phyloP scores from a whole-genome alignment of 2,329 filamentous ascomycete species.

The Paraphaeosphaeria minitans region DNA sequence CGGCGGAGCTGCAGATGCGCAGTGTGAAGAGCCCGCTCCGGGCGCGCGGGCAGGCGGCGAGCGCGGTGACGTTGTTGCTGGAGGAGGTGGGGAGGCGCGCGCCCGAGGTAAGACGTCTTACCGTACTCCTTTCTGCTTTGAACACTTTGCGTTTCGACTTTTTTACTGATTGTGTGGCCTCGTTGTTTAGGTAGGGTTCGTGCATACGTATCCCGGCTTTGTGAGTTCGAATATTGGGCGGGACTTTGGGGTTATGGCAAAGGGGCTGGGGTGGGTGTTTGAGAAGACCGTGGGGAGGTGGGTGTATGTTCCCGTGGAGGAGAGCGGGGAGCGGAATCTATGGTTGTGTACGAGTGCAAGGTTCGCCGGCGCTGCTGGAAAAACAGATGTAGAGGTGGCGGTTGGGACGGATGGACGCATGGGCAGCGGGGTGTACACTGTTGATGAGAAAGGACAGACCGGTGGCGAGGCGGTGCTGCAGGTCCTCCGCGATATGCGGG shows the following conservation, averaged over 20 bases:
- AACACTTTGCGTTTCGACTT: no score
- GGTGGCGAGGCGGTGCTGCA: slow-evolving; percentile 28
- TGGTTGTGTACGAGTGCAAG: slow-evolving; percentile 43
- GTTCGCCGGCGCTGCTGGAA: slow-evolving; percentile 30
- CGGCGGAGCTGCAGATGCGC: slow-evolving; percentile 28
- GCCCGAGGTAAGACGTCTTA: slow-evolving; percentile 16
- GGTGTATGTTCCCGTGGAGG: slow-evolving; percentile 27
- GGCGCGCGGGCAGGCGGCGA: slow-evolving; percentile 24
- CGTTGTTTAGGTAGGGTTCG: slow-evolving; percentile 20
- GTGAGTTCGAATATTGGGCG: slow-evolving; percentile 29
- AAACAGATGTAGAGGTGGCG: slow-evolving; percentile 20
- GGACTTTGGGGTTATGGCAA: slow-evolving; percentile 11
- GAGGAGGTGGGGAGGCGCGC: slow-evolving; percentile 25
- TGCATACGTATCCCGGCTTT: slow-evolving; percentile 38
- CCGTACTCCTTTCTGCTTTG: no score
- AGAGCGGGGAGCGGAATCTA: slow-evolving; percentile 45
- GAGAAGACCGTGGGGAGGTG: slow-evolving; percentile 20
- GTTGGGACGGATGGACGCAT: slow-evolving; percentile 32
- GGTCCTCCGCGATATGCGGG: slow-evolving; percentile 33
- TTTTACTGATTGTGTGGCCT: no score
- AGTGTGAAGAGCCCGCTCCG: slow-evolving; percentile 15
- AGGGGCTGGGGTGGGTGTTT: slow-evolving; percentile 17
- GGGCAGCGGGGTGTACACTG: slow-evolving; percentile 44
- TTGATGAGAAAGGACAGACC: slow-evolving; percentile 34
- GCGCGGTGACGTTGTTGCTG: slow-evolving; percentile 31